Evolutionary conservation across 768 basidiomycete genomes (phyloP).

Genomic region (Suillus alpinus): DNA sequence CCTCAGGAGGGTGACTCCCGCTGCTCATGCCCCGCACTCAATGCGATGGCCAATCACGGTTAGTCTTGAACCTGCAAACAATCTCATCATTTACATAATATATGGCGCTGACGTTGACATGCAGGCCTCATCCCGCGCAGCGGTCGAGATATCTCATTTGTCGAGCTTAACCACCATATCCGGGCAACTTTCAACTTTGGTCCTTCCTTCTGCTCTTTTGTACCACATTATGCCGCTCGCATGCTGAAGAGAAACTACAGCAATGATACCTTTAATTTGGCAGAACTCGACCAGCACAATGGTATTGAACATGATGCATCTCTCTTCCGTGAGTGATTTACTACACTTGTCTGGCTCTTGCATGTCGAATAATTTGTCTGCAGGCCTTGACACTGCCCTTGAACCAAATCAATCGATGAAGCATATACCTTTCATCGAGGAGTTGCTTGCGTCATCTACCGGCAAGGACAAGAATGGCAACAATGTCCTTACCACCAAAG

Average conservation of each 20-base stretch:
- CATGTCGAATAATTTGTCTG: constrained; percentile 1
- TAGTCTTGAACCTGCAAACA: neutral
- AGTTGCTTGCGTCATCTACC: constrained; percentile 56
- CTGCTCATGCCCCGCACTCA: constrained; percentile 71
- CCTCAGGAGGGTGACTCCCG: constrained; percentile 65
- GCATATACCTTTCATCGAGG: constrained; percentile 50
- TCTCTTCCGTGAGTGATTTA: constrained; percentile 27
- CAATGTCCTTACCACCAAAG: constrained; percentile 48
- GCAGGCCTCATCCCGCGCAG: constrained; percentile 49
- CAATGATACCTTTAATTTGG: constrained; percentile 59
- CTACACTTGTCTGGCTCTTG: neutral
- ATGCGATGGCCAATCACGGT: constrained; percentile 86
- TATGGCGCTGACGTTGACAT: neutral
- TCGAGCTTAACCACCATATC: constrained; percentile 40
- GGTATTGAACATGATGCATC: constrained; percentile 42
- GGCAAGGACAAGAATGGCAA: constrained; percentile 52
- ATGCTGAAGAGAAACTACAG: constrained; percentile 55
- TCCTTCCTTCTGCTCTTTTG: constrained; percentile 64
- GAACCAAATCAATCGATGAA: constrained; percentile 51
- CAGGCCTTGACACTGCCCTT: constrained; percentile 53
- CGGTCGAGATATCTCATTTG: constrained; percentile 71
- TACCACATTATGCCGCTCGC: constrained; percentile 57
- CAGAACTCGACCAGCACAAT: constrained; percentile 70
- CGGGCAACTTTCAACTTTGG: constrained; percentile 67
- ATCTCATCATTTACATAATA: neutral